Percentiles rank a stretch among this genome's conserved stretches.
phyloP scores from a whole-genome alignment of 192 early-diverging fungal genomes.

The Backusella morwellensis region DNA sequence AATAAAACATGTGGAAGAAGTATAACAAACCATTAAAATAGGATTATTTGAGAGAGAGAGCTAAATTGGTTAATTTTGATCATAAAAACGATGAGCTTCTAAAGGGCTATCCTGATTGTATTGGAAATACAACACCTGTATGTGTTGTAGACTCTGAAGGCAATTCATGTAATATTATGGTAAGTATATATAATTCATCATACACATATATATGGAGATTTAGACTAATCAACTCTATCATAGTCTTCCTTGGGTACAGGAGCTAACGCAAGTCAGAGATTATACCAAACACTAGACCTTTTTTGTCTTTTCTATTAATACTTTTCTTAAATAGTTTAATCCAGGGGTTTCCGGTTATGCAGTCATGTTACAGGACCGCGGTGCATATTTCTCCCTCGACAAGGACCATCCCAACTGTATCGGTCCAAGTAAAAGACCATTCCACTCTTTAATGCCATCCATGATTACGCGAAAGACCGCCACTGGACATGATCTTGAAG shows the following conservation, averaged over 20 bases:
- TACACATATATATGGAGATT: background rate
- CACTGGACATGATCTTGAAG: slow-evolving; percentile 34
- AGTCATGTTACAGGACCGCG: slow-evolving; percentile 69
- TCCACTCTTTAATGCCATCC: slow-evolving; percentile 76
- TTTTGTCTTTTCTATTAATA: too few relatives aligned
- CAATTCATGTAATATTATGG: slow-evolving; percentile 79
- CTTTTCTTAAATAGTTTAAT: background rate
- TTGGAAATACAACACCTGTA: slow-evolving; percentile 73
- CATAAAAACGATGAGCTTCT: slow-evolving; percentile 43
- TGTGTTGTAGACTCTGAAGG: slow-evolving; percentile 69
- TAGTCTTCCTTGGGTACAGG: slow-evolving; percentile 35
- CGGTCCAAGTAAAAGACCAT: slow-evolving; percentile 66
- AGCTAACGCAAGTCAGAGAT: background rate
- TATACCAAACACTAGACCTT: too few relatives aligned
- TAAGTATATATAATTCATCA: slow-evolving; percentile 24
- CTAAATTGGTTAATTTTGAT: slow-evolving; percentile 50
- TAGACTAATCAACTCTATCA: background rate
- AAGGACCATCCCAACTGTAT: slow-evolving; percentile 62
- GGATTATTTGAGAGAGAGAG: slow-evolving; percentile 55
- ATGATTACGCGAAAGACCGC: slow-evolving; percentile 48
- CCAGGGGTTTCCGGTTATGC: slow-evolving; percentile 43
- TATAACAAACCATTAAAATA: background rate
- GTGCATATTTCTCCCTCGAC: slow-evolving; percentile 60
- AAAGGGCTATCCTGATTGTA: slow-evolving; percentile 55
- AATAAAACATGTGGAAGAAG: background rate